Percentiles rank a stretch among this genome's conserved stretches.
Conservation (phyloP, 352 stramenopile genomes). For the Sclerospora graminicola region DNA sequence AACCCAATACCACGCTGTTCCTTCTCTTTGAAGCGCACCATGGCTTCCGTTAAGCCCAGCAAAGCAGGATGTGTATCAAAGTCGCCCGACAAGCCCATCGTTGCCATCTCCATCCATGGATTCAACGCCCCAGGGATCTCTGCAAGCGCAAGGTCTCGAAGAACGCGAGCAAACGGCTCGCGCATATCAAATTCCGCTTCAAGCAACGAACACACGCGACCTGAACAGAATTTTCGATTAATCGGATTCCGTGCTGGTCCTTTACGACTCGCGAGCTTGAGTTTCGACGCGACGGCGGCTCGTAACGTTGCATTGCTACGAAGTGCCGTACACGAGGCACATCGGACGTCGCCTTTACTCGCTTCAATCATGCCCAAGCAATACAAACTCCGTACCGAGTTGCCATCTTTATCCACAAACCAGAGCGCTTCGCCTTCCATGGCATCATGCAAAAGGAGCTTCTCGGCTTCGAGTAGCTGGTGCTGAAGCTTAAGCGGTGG, state of each 20-base stretch:
- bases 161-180: constrained; percentile 33
- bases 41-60: constrained; percentile 52
- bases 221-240: constrained; percentile 48
- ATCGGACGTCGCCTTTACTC: constrained; percentile 30
- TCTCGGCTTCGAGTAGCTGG: constrained; percentile 40
- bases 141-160: constrained; percentile 46
- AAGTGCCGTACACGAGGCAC: constrained; percentile 34
- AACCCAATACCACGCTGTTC: constrained; percentile 58
- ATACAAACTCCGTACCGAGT: constrained; percentile 55
- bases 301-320: constrained; percentile 43
- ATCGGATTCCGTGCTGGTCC: constrained; percentile 33
- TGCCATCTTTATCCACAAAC: constrained; percentile 74
- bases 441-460: constrained; percentile 58
- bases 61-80: constrained; percentile 58
- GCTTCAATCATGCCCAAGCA: constrained; percentile 41
- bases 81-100: constrained; percentile 48
- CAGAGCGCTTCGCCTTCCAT: constrained; percentile 62
- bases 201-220: constrained; percentile 37
- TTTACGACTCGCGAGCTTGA: constrained; percentile 26
- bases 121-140: constrained; percentile 39
- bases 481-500: constrained; percentile 15
- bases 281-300: constrained; percentile 21
- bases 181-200: constrained; percentile 49
- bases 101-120: constrained; percentile 53
- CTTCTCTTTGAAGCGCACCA: constrained; percentile 72